Percentiles rank a stretch among this genome's conserved stretches.
phyloP scores from a whole-genome alignment of 108 stramenopile genomes.

The Nitzschia putrida region DNA sequence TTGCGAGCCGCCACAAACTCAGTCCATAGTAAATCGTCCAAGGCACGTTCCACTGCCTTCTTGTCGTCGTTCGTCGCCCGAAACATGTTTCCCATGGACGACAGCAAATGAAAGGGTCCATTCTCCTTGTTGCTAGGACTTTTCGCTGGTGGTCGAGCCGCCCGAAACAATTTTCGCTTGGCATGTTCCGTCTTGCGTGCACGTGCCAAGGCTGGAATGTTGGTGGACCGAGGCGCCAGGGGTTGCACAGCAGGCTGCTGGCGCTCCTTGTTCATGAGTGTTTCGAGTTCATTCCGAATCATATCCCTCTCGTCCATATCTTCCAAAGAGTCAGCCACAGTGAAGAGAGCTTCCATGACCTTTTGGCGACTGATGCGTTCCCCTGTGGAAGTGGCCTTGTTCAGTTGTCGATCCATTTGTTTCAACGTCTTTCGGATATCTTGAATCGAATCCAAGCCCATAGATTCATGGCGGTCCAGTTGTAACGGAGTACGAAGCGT shows the following conservation, averaged over 20 bases:
- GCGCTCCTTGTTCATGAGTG: slow-evolving; percentile 7
- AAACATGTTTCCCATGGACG: slow-evolving; percentile 27
- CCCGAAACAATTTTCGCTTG: neutral
- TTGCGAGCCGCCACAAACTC: slow-evolving; percentile 26
- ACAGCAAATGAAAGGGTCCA: slow-evolving; percentile 17
- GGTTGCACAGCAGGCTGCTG: slow-evolving; percentile 1
- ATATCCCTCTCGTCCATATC: slow-evolving; percentile 25
- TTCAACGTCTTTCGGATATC: slow-evolving; percentile 29
- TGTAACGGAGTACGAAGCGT: neutral
- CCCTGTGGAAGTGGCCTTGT: slow-evolving; percentile 18
- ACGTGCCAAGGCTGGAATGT: neutral
- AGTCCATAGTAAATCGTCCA: slow-evolving; percentile 38
- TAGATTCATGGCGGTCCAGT: slow-evolving; percentile 25
- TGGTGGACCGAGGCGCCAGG: neutral
- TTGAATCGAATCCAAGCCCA: slow-evolving; percentile 26
- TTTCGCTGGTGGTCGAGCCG: neutral
- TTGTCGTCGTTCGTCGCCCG: slow-evolving; percentile 5
- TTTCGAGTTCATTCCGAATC: slow-evolving; percentile 14
- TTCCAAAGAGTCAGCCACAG: slow-evolving; percentile 33
- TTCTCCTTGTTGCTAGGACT: neutral
- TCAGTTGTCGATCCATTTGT: slow-evolving; percentile 26
- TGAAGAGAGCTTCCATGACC: slow-evolving; percentile 31
- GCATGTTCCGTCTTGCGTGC: neutral
- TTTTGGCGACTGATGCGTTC: slow-evolving; percentile 27
- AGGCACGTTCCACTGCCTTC: slow-evolving; percentile 24